phyloP scores from a whole-genome alignment of 352 stramenopile genomes.

The Achlya hypogyna region DNA sequence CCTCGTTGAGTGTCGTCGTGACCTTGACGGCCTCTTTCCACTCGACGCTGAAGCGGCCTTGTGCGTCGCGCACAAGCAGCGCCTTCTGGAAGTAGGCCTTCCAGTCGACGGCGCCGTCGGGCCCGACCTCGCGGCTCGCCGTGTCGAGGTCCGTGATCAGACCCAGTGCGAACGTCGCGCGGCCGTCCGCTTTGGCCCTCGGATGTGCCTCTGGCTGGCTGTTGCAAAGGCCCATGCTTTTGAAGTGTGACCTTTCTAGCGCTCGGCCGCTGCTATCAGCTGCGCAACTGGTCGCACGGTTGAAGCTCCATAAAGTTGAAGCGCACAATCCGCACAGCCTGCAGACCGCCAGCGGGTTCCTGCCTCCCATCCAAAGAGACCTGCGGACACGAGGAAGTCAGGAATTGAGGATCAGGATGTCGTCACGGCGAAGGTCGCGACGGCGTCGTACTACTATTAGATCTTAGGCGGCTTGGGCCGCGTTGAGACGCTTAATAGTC shows the following conservation, averaged over 20 bases:
- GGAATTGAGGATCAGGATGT: background rate
- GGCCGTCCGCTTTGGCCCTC: background rate
- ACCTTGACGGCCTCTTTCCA: slow-evolving; percentile 67
- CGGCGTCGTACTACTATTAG: background rate
- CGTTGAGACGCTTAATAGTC: slow-evolving; percentile 53
- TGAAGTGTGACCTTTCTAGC: background rate
- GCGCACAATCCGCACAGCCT: too few species aligned
- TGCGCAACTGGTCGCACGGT: too few species aligned
- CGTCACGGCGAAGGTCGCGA: background rate
- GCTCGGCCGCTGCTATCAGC: too few species aligned
- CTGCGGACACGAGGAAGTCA: background rate
- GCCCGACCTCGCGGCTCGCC: slow-evolving; percentile 68
- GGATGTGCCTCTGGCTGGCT: background rate
- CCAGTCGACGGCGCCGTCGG: slow-evolving; percentile 86
- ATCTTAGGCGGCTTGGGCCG: background rate
- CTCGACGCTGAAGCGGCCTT: slow-evolving; percentile 41
- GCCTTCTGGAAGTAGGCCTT: slow-evolving; percentile 87
- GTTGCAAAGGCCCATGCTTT: background rate
- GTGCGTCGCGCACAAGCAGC: slow-evolving; percentile 66
- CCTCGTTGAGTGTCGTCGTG: slow-evolving; percentile 87
- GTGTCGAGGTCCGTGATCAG: slow-evolving; percentile 96
- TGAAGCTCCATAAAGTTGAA: too few species aligned
- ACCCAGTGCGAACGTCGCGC: slow-evolving; percentile 57
- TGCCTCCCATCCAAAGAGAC: background rate
- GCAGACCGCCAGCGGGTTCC: too few species aligned